phyloP scores from a whole-genome alignment of 2,329 filamentous ascomycete species.

The Cladosporium velox region DNA sequence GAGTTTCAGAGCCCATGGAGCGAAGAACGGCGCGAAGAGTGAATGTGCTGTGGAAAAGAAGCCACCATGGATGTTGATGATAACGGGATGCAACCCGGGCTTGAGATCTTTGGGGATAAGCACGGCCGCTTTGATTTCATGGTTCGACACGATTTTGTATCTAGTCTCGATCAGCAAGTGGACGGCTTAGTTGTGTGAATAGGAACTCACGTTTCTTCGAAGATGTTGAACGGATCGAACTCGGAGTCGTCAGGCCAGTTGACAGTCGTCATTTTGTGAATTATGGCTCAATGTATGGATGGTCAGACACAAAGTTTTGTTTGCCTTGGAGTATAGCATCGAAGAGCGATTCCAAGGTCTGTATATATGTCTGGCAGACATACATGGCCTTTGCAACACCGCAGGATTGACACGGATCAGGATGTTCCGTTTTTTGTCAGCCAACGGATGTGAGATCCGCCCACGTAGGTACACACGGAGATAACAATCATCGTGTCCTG shows the following conservation, averaged over 20 bases:
- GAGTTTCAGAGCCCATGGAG: conserved; percentile 14
- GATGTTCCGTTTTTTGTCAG: not conserved
- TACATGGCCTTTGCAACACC: not conserved
- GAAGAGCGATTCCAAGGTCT: not conserved
- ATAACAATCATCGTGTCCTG: too few species aligned
- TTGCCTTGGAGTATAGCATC: not conserved
- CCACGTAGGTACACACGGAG: too few species aligned
- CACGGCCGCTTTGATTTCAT: conserved; percentile 14
- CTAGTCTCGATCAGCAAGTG: not conserved
- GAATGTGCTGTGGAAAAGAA: conserved; percentile 17
- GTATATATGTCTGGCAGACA: not conserved
- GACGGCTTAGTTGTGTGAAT: not conserved
- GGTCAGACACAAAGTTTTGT: not conserved
- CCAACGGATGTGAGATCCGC: not conserved
- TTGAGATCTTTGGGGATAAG: conserved; percentile 11
- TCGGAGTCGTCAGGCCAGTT: conserved; percentile 8
- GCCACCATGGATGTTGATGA: conserved; percentile 15
- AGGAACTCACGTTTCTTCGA: conserved; percentile 6
- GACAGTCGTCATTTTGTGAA: not conserved
- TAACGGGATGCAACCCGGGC: not conserved
- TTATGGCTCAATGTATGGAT: not conserved
- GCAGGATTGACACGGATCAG: not conserved
- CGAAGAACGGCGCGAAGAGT: conserved; percentile 16
- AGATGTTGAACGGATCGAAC: conserved; percentile 7
- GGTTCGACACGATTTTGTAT: conserved; percentile 5